Evolutionary conservation across 306 rosid species (phyloP), one percentile per base, ranked within the genome.

Genomic region (Inga laurina): DNA sequence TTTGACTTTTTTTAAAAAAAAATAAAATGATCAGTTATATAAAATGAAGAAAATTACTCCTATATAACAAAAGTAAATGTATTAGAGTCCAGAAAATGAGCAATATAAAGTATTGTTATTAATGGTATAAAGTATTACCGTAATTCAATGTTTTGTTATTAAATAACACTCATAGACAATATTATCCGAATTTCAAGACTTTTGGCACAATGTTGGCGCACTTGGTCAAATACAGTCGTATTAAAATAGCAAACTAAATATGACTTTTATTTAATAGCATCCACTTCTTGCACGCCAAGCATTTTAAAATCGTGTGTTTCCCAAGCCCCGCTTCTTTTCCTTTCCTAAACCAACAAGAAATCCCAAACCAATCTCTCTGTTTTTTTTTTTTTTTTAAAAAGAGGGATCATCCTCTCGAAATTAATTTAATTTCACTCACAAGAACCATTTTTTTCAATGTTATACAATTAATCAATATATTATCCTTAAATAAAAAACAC

Each of bases 261-360:
- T 57, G 64, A 57, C 64, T 57, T 57, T 21, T 56, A 56, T 21
- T 56, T 19, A 72, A 43, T 72, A 22, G 73, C 44, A n/a, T 81
- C 34, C 48, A 10, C 56, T 56, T 22, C 74, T 84, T 80, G 84
- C 18, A 34, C 61, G 73, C 59, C 51, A 84, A 79, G 84, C 67
- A 65, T 79, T 46, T 57, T 57, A 43, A 27, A 56, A 67, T n/a
- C 68, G 19, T 70, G 34, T 79, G 81, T 54, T 74, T 68, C 18
- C 57, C 11, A 67, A 73, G 86, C n/a, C 10, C 66, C 24, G 34
- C 70, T 11, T 22, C 52, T 22, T 16, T 65, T 32, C 77, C 78
- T 21, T 69, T 30, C 77, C 78, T 19, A 75, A 35, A 35, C 69
- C 35, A 56, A 57, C 78, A 84, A 80, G 84, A 75, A 84, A 80